Base-by-base conservation (phyloP, 768 basidiomycete genomes). In the Amanita brunnescens region DNA sequence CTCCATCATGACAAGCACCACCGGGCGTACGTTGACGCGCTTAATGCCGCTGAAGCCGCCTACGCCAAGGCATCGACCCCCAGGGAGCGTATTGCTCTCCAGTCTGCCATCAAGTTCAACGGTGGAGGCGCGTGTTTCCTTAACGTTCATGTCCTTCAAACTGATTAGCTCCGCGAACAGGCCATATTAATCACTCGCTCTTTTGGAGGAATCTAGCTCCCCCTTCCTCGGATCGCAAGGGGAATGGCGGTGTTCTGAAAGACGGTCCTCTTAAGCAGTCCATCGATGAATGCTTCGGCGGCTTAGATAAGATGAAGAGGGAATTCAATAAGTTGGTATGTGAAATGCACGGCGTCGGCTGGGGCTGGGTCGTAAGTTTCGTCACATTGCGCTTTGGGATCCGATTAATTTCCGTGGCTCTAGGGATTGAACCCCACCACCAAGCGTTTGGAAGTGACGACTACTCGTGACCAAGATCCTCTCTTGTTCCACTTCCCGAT, bases 1-100 rank as follows among this genome's bases (percentile, higher is more conserved):
- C 87, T 95, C 45, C 93, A 97, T 70, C 93, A 97, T 75, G 81
- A 75, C 56, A 94, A 92, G 76, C 92, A 97, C 64, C 93, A 97
- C 64, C 90, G 92, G 75, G 85, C 90, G 48, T 95, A 95, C 61
- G 91, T 95, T 49, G 93, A 81, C 60, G 87, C 84, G 2, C 80
- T 97, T 66, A 97, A 95, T 70, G 82, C 88, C 33, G 93, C 92
- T 14, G 92, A 95, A 70, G 72, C 76, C 54, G 75, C 78, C 0
- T 90, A 92, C 64, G 74, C 80, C 42, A 79, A 80, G 58, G 73
- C 86, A 0, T 59, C 69, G 3, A 78, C 82, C 44, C 78, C 89
- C 61, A 90, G 85, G 70, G 83, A 86, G 64, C 80, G 83, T 56
- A 92, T 96, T 61, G 83, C 81, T 20, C 85, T 96, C 52, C 90